A percentile compares a stretch with the other conserved stretches of the same genome.
Evolutionary conservation across 169 alveolate species (phyloP).

Genomic region (Cryptosporidium tyzzeri): DNA sequence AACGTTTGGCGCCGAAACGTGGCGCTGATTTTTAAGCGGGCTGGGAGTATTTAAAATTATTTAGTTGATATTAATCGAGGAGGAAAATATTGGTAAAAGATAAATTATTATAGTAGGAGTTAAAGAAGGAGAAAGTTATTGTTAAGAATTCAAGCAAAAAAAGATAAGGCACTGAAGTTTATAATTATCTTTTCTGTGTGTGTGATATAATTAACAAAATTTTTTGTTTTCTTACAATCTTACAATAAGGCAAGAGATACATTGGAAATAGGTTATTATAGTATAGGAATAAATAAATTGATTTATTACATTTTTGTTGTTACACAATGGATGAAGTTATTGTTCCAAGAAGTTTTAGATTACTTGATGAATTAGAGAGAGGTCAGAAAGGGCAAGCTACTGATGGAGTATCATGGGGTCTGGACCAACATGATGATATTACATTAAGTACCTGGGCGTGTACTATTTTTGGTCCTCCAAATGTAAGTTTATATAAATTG

Average conservation of each 20-base stretch:
- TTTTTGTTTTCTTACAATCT: too few species aligned
- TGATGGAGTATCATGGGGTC: slow-evolving; percentile 96
- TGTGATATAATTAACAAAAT: not conserved
- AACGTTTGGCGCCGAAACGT: not conserved
- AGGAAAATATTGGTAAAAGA: not conserved
- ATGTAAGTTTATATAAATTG: slow-evolving; percentile 81
- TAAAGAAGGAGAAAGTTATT: not conserved
- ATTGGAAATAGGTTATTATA: not conserved
- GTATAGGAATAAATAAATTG: not conserved
- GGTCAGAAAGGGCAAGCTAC: slow-evolving; percentile 97
- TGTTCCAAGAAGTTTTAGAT: slow-evolving; percentile 97
- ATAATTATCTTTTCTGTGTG: not conserved
- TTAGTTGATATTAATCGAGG: not conserved
- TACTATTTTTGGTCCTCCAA: slow-evolving; percentile 94
- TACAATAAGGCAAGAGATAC: not conserved
- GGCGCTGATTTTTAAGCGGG: not conserved
- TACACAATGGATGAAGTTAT: slow-evolving; percentile 81
- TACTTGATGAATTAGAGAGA: slow-evolving; percentile 95
- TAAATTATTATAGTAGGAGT: not conserved
- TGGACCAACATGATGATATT: slow-evolving; percentile 94
- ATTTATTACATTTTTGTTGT: not conserved
- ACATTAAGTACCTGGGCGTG: slow-evolving; percentile 94
- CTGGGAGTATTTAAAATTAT: not conserved
- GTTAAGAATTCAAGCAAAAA: not conserved
- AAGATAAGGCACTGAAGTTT: not conserved